Conservation (phyloP, 345 rosid genomes). For the Brassica cretica region DNA sequence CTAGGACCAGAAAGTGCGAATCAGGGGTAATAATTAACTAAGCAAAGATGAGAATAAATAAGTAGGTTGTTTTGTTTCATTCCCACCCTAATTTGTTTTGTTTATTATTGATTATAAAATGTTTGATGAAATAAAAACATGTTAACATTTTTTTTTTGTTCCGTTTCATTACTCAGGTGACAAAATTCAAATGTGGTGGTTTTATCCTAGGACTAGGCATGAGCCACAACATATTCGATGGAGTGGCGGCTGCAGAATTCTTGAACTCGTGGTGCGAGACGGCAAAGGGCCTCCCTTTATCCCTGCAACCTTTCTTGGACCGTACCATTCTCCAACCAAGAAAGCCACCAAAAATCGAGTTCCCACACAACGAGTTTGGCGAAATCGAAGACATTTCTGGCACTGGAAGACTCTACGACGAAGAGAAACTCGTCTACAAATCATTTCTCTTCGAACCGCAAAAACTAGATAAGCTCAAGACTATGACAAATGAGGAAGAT, state of each 20-base stretch:
- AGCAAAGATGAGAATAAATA: background rate
- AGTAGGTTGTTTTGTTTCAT: background rate
- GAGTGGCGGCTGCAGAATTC: slow-evolving; percentile 69
- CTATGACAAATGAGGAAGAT: slow-evolving; percentile 45
- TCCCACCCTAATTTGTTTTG: background rate
- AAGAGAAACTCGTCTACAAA: slow-evolving; percentile 56
- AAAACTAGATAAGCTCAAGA: slow-evolving; percentile 60
- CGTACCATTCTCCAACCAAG: slow-evolving; percentile 60
- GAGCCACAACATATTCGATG: slow-evolving; percentile 89
- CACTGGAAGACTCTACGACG: slow-evolving; percentile 54
- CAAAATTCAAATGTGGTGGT: slow-evolving; percentile 75
- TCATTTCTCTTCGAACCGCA: slow-evolving; percentile 61
- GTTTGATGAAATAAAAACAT: background rate
- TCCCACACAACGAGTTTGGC: slow-evolving; percentile 63
- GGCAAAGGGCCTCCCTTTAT: slow-evolving; percentile 63
- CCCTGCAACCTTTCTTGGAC: slow-evolving; percentile 59
- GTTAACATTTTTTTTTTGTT: background rate
- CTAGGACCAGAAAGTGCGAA: background rate
- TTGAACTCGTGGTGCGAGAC: slow-evolving; percentile 79
- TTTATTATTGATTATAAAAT: background rate
- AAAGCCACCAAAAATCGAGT: slow-evolving; percentile 55
- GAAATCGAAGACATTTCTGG: slow-evolving; percentile 68
- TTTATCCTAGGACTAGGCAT: slow-evolving; percentile 63
- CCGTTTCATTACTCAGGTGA: slow-evolving; percentile 48
- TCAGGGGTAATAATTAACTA: background rate